Percentiles rank a stretch among this genome's conserved stretches.
phyloP scores from a whole-genome alignment of 768 basidiomycete species.

The Daedaleopsis nitida region DNA sequence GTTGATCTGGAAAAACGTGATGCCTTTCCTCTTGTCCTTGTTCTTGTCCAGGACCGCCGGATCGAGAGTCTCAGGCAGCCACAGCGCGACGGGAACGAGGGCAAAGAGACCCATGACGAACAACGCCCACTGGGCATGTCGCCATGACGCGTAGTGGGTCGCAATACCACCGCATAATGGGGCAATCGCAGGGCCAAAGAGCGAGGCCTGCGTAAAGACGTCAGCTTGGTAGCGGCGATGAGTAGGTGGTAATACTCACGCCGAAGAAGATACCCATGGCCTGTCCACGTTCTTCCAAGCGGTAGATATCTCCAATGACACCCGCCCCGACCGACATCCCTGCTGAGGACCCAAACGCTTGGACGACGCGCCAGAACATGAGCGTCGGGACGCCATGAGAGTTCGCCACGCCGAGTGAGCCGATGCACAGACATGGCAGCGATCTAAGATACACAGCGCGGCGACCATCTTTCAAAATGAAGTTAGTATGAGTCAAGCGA shows the following conservation, averaged over 20 bases:
- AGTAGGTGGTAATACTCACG: constrained; percentile 33
- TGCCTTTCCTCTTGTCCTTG: constrained; percentile 13
- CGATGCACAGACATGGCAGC: constrained; percentile 59
- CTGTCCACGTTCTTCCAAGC: constrained; percentile 58
- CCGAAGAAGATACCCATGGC: constrained; percentile 63
- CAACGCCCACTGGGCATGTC: constrained; percentile 53
- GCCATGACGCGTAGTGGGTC: constrained; percentile 68
- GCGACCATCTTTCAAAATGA: constrained; percentile 57
- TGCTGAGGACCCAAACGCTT: constrained; percentile 64
- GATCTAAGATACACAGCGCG: constrained; percentile 58
- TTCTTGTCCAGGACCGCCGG: constrained; percentile 49
- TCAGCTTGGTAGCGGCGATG: no score
- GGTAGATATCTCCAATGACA: constrained; percentile 69
- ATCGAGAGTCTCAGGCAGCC: constrained; percentile 70
- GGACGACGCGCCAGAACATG: constrained; percentile 63
- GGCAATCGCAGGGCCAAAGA: constrained; percentile 64
- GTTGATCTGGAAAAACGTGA: constrained; percentile 52
- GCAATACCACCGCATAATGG: constrained; percentile 59
- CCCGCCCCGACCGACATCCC: constrained; percentile 58
- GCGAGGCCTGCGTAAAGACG: constrained; percentile 40
- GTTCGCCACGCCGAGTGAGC: constrained; percentile 59
- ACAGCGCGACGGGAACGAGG: constrained; percentile 42
- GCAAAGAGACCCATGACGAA: constrained; percentile 42
- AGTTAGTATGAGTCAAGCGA: no score
- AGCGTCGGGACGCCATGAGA: constrained; percentile 47